Evolutionary conservation across 305 asterid species (phyloP).

Genomic region (Ilex paraguariensis): DNA sequence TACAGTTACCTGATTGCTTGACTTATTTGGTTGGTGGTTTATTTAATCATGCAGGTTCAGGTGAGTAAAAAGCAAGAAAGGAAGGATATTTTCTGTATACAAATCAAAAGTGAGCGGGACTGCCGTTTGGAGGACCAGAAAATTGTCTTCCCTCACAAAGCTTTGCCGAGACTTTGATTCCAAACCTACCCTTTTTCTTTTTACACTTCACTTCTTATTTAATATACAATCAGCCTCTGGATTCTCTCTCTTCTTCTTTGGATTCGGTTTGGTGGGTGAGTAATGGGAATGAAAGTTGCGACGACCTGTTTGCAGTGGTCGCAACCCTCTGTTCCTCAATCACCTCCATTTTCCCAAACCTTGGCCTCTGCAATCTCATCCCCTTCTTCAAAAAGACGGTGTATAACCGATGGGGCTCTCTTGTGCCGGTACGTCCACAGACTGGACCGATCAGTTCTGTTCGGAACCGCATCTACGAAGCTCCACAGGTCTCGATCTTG

Average conservation of each 20-base stretch:
- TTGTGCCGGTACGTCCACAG: slow-evolving; percentile 29
- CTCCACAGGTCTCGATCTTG: slow-evolving; percentile 45
- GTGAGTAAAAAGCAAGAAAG: slow-evolving; percentile 31
- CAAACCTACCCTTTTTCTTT: background rate
- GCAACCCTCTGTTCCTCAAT: slow-evolving; percentile 55
- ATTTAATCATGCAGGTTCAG: slow-evolving; percentile 38
- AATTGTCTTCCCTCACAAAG: too few relatives aligned
- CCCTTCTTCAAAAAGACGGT: slow-evolving; percentile 44
- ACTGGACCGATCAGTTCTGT: slow-evolving; percentile 27
- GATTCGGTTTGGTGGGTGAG: background rate
- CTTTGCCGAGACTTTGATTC: slow-evolving; percentile 1
- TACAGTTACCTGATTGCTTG: slow-evolving; percentile 17
- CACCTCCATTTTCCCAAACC: slow-evolving; percentile 63
- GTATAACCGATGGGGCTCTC: slow-evolving; percentile 44
- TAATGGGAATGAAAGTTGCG: slow-evolving; percentile 73
- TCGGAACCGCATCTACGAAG: slow-evolving; percentile 34
- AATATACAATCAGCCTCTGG: background rate
- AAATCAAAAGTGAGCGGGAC: slow-evolving; percentile 14
- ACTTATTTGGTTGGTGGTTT: slow-evolving; percentile 30
- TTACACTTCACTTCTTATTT: too few relatives aligned
- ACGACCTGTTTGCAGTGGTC: slow-evolving; percentile 58
- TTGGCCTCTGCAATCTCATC: slow-evolving; percentile 57
- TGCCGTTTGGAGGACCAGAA: too few relatives aligned
- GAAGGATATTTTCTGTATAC: slow-evolving; percentile 19
- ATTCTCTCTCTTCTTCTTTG: background rate